These are phyloP conservation scores for Tetrapisispora iriomotensis DNA, from an alignment of 805 yeast species.

Conservation along the genomic window DNA sequence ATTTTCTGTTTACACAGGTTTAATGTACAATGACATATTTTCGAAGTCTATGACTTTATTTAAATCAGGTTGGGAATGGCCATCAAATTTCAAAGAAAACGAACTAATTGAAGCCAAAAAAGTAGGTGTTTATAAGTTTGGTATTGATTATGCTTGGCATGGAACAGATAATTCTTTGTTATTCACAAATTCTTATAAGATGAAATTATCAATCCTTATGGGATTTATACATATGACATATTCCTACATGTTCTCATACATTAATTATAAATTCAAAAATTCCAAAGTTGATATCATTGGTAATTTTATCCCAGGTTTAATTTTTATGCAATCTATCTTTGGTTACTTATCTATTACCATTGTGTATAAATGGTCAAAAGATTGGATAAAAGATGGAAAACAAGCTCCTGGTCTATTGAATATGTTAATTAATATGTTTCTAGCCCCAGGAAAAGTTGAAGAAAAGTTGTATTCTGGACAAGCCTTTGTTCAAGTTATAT, in stretches of 20 bases:
- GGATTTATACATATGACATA: conserved; percentile 94
- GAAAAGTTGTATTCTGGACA: conserved; percentile 79
- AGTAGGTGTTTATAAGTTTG: conserved; percentile 67
- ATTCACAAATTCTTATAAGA: conserved; percentile 91
- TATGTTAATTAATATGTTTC: conserved; percentile 92
- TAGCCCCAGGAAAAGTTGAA: conserved; percentile 81
- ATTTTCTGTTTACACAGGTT: conserved; percentile 92
- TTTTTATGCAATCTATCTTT: conserved; percentile 93
- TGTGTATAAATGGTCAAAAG: conserved; percentile 87
- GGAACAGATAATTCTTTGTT: conserved; percentile 87
- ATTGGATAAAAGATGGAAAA: conserved; percentile 69
- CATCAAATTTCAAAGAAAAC: conserved; percentile 58
- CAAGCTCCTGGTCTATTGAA: conserved; percentile 91
- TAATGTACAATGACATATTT: conserved; percentile 87
- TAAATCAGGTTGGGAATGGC: conserved; percentile 91
- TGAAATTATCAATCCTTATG: conserved; percentile 91
- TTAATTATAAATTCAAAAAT: conserved; percentile 61
- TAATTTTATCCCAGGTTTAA: conserved; percentile 85
- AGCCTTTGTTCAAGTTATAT: conserved; percentile 56
- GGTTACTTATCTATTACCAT: conserved; percentile 84
- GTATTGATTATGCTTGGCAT: conserved; percentile 94
- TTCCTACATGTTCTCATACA: conserved; percentile 74
- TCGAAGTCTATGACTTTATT: conserved; percentile 85
- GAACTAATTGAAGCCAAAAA: conserved; percentile 57
- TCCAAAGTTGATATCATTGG: conserved; percentile 77